These are phyloP conservation scores for Aspergillus cristatus DNA, from an alignment of 495 filamentous ascomycete species.

Conservation along the genomic window DNA sequence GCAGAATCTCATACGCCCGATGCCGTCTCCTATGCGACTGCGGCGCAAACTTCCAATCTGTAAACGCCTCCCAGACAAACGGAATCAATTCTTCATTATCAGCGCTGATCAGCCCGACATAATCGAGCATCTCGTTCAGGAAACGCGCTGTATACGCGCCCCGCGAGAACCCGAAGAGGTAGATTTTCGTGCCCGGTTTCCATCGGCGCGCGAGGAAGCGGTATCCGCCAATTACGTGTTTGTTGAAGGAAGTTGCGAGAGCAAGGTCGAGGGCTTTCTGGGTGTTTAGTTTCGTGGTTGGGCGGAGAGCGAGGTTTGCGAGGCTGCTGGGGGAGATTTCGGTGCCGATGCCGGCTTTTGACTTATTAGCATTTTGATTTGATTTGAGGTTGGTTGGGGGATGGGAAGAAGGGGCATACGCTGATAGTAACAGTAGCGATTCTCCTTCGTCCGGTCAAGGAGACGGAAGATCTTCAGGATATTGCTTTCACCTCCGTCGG, in stretches of 20 bases:
- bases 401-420: constrained; percentile 7
- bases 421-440: constrained; percentile 14
- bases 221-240: constrained; percentile 39
- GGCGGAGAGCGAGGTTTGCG: constrained; percentile 4
- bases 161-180: constrained; percentile 33
- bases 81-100: constrained; percentile 40
- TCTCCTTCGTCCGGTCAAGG: constrained; percentile 14
- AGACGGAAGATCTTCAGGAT: constrained; percentile 25
- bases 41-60: constrained; percentile 4
- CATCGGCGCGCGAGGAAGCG: constrained; percentile 39
- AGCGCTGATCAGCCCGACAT: constrained; percentile 33
- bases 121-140: constrained; percentile 37
- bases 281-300: constrained; percentile 4
- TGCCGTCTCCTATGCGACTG: not conserved
- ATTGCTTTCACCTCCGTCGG: constrained; percentile 20
- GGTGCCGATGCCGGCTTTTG: constrained; percentile 14
- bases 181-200: constrained; percentile 29
- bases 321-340: constrained; percentile 6
- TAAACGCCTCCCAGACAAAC: constrained; percentile 18
- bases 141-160: constrained; percentile 43
- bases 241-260: constrained; percentile 31
- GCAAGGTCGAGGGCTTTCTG: constrained; percentile 21
- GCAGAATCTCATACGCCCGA: constrained; percentile 1
- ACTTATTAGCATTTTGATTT: not conserved
- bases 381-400: not conserved